These are phyloP conservation scores for Lasiosphaeris hirsuta DNA, from an alignment of 495 filamentous ascomycete genomes.

Conservation along the genomic window DNA sequence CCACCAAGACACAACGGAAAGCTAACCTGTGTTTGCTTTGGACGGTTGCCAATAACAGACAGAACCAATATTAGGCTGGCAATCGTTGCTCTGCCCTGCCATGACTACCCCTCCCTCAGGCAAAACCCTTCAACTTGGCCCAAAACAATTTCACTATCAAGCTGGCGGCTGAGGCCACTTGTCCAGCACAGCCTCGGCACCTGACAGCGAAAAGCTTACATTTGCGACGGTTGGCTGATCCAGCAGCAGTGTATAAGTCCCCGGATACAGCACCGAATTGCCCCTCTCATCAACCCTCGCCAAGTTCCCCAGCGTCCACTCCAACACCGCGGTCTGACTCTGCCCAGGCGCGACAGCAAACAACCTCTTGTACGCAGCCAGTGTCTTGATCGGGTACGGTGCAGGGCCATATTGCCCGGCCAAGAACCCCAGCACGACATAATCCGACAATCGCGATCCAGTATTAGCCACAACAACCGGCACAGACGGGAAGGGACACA, in stretches of 20 bases:
- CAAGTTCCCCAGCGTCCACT: conserved; percentile 55
- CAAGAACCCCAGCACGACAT: conserved; percentile 55
- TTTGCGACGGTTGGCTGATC: conserved; percentile 44
- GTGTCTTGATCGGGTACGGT: conserved; percentile 62
- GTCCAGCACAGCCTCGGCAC: conserved; percentile 29
- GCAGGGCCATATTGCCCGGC: conserved; percentile 53
- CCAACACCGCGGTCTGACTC: conserved; percentile 38
- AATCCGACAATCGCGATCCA: conserved; percentile 54
- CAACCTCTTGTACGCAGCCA: conserved; percentile 58
- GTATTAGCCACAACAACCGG: conserved; percentile 48
- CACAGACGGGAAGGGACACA: conserved; percentile 41
- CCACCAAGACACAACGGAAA: too few relatives aligned
- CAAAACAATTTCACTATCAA: too few relatives aligned
- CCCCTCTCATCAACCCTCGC: conserved; percentile 57
- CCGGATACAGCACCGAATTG: conserved; percentile 62
- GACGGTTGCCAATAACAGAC: too few relatives aligned
- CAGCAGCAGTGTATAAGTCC: conserved; percentile 57
- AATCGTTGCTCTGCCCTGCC: too few relatives aligned
- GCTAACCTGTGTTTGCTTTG: too few relatives aligned
- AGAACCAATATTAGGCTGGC: too few relatives aligned
- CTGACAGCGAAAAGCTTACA: conserved; percentile 43
- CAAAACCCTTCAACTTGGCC: too few relatives aligned
- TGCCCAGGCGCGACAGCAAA: conserved; percentile 40
- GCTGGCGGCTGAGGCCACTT: conserved; percentile 22
- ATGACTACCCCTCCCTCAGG: too few relatives aligned